phyloP scores from a whole-genome alignment of 176 grass and related monocot species.

The Cenchrus purpureus region DNA sequence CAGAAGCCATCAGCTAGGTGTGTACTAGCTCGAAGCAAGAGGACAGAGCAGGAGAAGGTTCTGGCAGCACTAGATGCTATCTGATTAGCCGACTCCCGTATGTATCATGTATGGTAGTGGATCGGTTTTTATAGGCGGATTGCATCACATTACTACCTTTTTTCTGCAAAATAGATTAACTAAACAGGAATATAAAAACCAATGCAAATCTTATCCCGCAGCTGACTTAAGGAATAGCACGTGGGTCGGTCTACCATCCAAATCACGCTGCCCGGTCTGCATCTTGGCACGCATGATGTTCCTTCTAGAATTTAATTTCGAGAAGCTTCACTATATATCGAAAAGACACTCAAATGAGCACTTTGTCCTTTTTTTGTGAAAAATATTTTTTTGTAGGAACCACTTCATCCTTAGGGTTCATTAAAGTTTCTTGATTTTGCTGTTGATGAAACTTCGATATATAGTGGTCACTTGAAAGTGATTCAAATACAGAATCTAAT shows the following conservation, averaged over 20 bases:
- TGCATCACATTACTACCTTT: not conserved
- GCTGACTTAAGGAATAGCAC: not conserved
- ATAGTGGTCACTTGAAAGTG: too few species aligned
- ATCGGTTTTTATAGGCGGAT: slow-evolving; percentile 1
- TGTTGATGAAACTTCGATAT: not conserved
- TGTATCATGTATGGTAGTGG: not conserved
- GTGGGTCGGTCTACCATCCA: not conserved
- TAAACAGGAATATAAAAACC: not conserved
- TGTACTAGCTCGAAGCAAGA: not conserved
- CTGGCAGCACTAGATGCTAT: not conserved
- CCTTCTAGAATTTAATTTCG: not conserved
- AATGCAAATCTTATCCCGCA: not conserved
- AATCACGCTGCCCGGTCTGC: not conserved
- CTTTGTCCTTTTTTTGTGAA: too few species aligned
- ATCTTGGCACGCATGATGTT: not conserved
- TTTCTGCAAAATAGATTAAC: not conserved
- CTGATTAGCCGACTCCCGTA: not conserved
- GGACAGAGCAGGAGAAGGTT: not conserved
- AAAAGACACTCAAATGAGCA: not conserved
- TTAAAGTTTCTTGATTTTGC: not conserved
- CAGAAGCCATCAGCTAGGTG: not conserved
- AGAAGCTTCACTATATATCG: not conserved
- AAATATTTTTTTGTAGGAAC: too few species aligned
- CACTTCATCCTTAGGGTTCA: not conserved
- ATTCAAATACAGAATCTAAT: too few species aligned